Base-by-base conservation (phyloP, 169 alveolate species). In the Cryptosporidium andersoni region DNA sequence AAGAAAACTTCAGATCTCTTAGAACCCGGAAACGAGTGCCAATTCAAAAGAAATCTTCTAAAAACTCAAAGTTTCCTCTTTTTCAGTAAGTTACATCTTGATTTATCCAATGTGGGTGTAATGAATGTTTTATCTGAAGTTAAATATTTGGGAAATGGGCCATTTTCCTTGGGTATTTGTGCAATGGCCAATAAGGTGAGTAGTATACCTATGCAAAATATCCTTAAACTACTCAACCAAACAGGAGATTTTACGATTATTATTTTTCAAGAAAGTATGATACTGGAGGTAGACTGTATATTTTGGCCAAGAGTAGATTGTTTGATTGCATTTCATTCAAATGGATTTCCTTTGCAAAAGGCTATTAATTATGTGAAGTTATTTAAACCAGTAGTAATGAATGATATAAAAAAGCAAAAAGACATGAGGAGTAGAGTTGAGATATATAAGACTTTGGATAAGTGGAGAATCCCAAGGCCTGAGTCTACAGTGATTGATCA, bases 251-350 rank as follows among this genome's bases (percentile, higher is more conserved):
- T 94, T 65, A 81, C 89, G 37, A 88, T 94, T 40, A 91, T 92
- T 81, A 91, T 93, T 51, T 95, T 95, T 88, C 90, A 91, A 60
- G 95, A 92, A 68, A 91, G 88, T 88, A 92, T 93, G 89, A 95
- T 95, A 14, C 81, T 95, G 51, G 85, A 92, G 51, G 89, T 81
- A 40, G 93, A 91, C 45, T 82, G 92, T 2, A 90, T 91, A 51
- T 88, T 88, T 11, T 95, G 98, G 98, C 98, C 98, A 5, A 80
- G 92, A 9, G 98, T 95, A 4, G 97, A 96, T 81, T 95, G 98
- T 34, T 89, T 95, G 14, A 94, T 96, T 16, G 93, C 97, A 14
- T 96, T 96, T 88, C 94, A 93, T 81, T 94, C 97, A 48, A 85
- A 91, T 36, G 96, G 97, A 36, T 96, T 95, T 81, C 98, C 98